Evolutionary conservation across 1,284 basidiomycete genomes (phyloP), one percentile per base, ranked within the genome.

Genomic region (Trametes hirsuta): DNA sequence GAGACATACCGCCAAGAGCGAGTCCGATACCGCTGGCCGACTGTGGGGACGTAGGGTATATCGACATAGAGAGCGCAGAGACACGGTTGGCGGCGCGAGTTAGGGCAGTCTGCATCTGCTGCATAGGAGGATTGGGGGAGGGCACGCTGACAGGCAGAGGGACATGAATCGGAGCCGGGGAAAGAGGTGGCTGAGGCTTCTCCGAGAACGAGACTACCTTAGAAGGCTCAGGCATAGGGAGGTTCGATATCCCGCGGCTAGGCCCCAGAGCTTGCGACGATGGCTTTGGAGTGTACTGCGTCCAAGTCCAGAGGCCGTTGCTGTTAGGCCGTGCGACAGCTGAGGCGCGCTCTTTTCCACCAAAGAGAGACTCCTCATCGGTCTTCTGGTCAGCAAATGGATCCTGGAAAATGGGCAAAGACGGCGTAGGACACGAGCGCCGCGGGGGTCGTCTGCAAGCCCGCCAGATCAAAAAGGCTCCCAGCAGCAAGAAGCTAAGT

Each of bases 311-410:
- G 30, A 79, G 70, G 2, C 78, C 77, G 55, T 77, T 78, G 53
- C 66, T 67, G 12, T 76, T 78, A 61, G 78, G 75, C 25, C 78
- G 74, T 1, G 63, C 70, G 0, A 63, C 59, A 15, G 64, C 56
- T 1, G 88, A 90, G 41, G 81, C 74, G 25, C 83, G 75, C 69
- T 91, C 88, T 66, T 86, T 84, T 2, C 90, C 89, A 15, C 89
- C 90, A 68, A 91, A 91, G 41, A 91, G 74, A 2, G 90, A 90
- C 34, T 86, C 86, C 48, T 85, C 81, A 42, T 79, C 76, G 67
- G 58, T 65, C n/a, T 65, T 77, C 41, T 81, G 75, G 34, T 81
- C 81, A 5, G 75, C 66, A 45, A 75, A 74, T 14, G 79, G 80
- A 52, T 88, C 83, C 49, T 81, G 80, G 15, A 88, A 76, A 49